Percentiles rank a stretch among this genome's conserved stretches.
These are phyloP conservation scores for Trichoderma virens DNA, from an alignment of 495 filamentous ascomycete species.

Conservation along the genomic window DNA sequence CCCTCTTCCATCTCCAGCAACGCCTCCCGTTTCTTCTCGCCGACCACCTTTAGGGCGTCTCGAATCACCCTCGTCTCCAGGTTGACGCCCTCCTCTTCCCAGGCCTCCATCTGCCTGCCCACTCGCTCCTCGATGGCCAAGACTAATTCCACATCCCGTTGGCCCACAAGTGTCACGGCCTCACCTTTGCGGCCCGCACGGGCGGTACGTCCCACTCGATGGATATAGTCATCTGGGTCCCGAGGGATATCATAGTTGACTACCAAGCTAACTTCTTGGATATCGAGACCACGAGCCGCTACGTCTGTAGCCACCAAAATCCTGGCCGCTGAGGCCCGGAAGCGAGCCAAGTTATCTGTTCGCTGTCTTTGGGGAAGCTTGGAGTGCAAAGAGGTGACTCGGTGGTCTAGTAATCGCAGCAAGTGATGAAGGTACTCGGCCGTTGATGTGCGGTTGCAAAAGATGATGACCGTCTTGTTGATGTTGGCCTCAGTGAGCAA, in stretches of 20 bases:
- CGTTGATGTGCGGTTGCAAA: conserved; percentile 86
- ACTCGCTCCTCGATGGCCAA: conserved; percentile 81
- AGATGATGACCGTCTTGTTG: conserved; percentile 74
- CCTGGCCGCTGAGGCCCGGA: conserved; percentile 83
- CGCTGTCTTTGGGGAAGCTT: conserved; percentile 74
- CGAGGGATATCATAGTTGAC: conserved; percentile 93
- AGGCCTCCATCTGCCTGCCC: conserved; percentile 70
- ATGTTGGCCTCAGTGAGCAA: conserved; percentile 71
- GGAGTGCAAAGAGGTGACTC: conserved; percentile 86
- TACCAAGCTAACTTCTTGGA: conserved; percentile 82
- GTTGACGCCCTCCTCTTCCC: conserved; percentile 81
- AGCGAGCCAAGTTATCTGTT: conserved; percentile 78
- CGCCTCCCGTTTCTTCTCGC: conserved; percentile 86
- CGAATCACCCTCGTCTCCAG: conserved; percentile 77
- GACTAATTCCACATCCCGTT: conserved; percentile 81
- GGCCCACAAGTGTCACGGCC: conserved; percentile 81
- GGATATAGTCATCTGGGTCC: conserved; percentile 95
- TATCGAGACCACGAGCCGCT: conserved; percentile 91
- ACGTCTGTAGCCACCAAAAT: conserved; percentile 95
- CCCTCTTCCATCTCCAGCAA: conserved; percentile 85
- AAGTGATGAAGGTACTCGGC: conserved; percentile 82
- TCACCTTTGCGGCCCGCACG: conserved; percentile 78
- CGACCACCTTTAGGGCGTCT: conserved; percentile 77
- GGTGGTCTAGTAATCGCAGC: conserved; percentile 75
- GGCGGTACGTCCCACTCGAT: conserved; percentile 91